These are phyloP conservation scores for Scytalidium lignicola DNA, from an alignment of 2,329 filamentous ascomycete genomes.

Conservation along the genomic window DNA sequence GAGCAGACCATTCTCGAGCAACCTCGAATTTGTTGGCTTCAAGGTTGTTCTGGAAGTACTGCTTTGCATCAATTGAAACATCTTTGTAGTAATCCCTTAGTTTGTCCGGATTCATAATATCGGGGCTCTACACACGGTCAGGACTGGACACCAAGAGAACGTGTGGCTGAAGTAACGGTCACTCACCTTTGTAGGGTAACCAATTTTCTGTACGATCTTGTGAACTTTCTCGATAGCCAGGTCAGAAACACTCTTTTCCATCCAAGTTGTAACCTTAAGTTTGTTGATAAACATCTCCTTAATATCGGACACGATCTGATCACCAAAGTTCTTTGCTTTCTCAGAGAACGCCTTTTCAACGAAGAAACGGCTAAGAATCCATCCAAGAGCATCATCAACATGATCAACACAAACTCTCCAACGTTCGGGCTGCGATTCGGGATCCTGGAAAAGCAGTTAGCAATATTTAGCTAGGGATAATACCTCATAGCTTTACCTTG, in stretches of 20 bases:
- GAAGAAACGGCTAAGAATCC: conserved; percentile 68
- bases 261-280: conserved; percentile 56
- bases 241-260: conserved; percentile 54
- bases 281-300: conserved; percentile 61
- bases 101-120: conserved; percentile 52
- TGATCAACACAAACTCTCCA: conserved; percentile 60
- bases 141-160: neutral
- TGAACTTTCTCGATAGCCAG: conserved; percentile 60
- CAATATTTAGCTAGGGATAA: conserved; percentile 2
- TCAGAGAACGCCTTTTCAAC: conserved; percentile 63
- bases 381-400: conserved; percentile 54
- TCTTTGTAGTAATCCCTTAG: conserved; percentile 52
- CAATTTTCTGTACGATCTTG: conserved; percentile 64
- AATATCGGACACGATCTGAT: conserved; percentile 66
- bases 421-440: conserved; percentile 56
- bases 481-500: conserved; percentile 32
- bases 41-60: conserved; percentile 55
- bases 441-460: conserved; percentile 36
- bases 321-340: conserved; percentile 60
- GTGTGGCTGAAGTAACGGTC: neutral
- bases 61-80: conserved; percentile 43
- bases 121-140: conserved; percentile 39
- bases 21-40: conserved; percentile 44
- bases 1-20: conserved; percentile 47
- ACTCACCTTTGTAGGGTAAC: conserved; percentile 51